Conservation (phyloP, 2,329 filamentous ascomycete genomes). For the Pseudohalonectria lignicola region DNA sequence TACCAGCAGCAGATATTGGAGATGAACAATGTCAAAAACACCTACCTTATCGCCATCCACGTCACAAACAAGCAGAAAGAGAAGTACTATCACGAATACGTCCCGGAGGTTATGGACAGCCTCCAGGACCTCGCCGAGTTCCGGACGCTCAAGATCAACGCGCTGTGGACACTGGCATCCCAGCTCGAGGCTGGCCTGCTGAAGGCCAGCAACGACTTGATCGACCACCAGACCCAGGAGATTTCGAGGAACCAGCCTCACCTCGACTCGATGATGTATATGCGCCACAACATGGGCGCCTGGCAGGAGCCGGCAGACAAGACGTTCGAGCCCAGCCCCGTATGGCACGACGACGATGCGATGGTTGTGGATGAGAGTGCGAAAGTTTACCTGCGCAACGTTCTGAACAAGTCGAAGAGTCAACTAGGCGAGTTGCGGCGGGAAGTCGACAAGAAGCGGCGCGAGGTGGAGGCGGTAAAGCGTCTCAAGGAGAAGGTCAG, state of each 20-base stretch:
- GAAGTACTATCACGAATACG: constrained; percentile 92
- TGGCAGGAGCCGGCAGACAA: constrained; percentile 82
- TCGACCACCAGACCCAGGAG: constrained; percentile 65
- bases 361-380: constrained; percentile 82
- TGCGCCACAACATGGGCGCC: constrained; percentile 73
- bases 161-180: constrained; percentile 72
- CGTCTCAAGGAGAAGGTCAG: constrained; percentile 63
- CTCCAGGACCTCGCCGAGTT: constrained; percentile 91
- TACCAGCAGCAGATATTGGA: constrained; percentile 89
- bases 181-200: constrained; percentile 73
- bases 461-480: constrained; percentile 73
- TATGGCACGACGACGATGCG: constrained; percentile 87
- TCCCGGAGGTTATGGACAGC: constrained; percentile 87
- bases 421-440: constrained; percentile 70
- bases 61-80: constrained; percentile 97
- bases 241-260: constrained; percentile 80
- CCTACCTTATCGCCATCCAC: constrained; percentile 92
- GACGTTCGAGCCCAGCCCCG: constrained; percentile 83
- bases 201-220: constrained; percentile 57
- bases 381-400: constrained; percentile 83
- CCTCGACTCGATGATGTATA: constrained; percentile 96
- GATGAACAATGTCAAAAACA: constrained; percentile 98
- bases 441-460: constrained; percentile 75
- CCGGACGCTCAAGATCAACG: constrained; percentile 71
- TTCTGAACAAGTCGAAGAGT: constrained; percentile 80